Base-by-base conservation (phyloP, 2,329 filamentous ascomycete species). In the Talaromyces funiculosus region DNA sequence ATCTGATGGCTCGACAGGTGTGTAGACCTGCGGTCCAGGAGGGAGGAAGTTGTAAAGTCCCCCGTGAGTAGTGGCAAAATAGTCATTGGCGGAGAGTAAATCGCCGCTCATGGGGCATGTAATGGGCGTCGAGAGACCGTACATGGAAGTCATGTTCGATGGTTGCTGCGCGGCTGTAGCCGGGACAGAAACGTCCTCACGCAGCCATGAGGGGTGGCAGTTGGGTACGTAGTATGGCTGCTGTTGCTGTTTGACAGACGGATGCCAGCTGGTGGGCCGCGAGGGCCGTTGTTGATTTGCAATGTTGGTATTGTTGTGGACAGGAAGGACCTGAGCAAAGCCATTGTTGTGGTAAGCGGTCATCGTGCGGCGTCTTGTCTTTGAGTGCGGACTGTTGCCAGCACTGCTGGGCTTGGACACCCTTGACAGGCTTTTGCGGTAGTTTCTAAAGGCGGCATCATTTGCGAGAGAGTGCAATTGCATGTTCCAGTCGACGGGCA, bases 181-280 rank as follows among this genome's bases (percentile, higher is more conserved):
- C 20, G 20, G 12, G 22, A 40, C 22, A 53, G 53, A 26, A 31
- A 42, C 31, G 43, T 53, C 56, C 29, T 33, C 24, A 26, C 56
- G 35, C 38, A 62, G 20, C 56, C 55, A 61, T 18, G 59, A 59
- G 12, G 62, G 59, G 54, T 63, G 56, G 49, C 53, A 58, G 38
- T 49, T 61, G 16, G 42, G 53, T 33, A 40, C 33, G 20, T 60
- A 57, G 54, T 57, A 61, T 22, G 54, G 22, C 29, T 38, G 45
- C 60, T 73, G 72, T 61, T 54, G 35, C 33, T 54, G 51, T 20
- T 54, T 79, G 9, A 86, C 83, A 22, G 83, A 82, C 2, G 88
- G 87, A 71, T 92, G 89, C 89, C 89, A 92, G 78, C 88, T 91
- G 49, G 90, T 78, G 5, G 89, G 88, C 43, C 89, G 82, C 57